These are phyloP conservation scores for Oryza glumipatula DNA, from an alignment of 176 grass and related monocot species.

Conservation along the genomic window DNA sequence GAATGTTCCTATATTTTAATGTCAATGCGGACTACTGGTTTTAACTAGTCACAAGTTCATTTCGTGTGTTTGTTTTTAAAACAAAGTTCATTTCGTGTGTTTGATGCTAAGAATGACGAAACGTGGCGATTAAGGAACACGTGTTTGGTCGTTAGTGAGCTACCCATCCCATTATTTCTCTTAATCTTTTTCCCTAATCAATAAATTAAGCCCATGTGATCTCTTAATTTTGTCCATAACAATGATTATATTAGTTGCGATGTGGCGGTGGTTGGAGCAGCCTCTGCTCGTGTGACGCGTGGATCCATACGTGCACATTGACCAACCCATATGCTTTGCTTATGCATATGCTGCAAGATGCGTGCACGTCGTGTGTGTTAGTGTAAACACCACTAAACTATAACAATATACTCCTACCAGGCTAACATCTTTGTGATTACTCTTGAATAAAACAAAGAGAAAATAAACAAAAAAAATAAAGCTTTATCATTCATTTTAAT, in stretches of 20 bases:
- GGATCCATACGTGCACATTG: neutral
- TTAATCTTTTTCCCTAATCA: neutral
- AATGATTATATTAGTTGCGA: neutral
- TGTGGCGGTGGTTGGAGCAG: neutral
- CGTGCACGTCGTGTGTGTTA: neutral
- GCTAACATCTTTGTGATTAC: neutral
- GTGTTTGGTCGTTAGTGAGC: neutral
- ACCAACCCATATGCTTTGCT: neutral
- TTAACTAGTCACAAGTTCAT: too few species aligned
- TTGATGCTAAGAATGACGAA: neutral
- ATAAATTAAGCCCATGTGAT: neutral
- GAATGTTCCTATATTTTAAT: too few species aligned
- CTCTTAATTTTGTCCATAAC: neutral
- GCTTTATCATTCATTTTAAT: neutral
- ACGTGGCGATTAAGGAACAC: neutral
- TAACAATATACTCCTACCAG: too few species aligned
- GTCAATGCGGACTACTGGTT: neutral
- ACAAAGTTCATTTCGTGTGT: too few species aligned
- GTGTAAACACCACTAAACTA: too few species aligned
- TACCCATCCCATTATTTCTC: neutral
- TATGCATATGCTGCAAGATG: constrained; percentile 15
- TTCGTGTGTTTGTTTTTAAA: too few species aligned
- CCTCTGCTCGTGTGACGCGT: neutral
- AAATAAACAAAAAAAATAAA: neutral
- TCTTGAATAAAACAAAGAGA: neutral